Percentiles rank a stretch among this genome's conserved stretches.
Evolutionary conservation across 306 rosid genomes (phyloP).

Genomic region (Lablab purpureus): DNA sequence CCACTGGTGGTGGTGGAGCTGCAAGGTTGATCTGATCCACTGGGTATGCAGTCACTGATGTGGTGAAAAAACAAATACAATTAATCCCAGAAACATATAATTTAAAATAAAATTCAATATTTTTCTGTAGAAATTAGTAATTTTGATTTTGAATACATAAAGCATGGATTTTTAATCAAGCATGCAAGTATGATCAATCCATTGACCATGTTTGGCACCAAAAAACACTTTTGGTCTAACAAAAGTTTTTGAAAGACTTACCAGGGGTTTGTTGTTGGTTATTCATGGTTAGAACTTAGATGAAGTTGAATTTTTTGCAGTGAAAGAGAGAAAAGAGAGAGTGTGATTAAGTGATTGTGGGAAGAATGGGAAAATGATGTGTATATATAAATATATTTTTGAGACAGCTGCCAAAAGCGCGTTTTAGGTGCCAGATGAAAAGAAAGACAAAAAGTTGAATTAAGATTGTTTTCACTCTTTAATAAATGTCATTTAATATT

Average conservation of each 20-base stretch:
- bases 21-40: constrained; percentile 23
- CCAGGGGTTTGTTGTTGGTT: constrained; percentile 53
- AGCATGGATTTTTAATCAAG: background rate
- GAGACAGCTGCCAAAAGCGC: background rate
- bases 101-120: background rate
- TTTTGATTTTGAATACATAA: background rate
- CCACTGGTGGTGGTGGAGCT: constrained; percentile 57
- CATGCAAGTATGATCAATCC: background rate
- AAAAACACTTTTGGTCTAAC: background rate
- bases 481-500: too few relatives aligned
- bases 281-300: constrained; percentile 30
- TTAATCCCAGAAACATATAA: background rate
- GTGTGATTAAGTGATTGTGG: background rate
- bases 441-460: background rate
- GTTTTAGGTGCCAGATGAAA: constrained; percentile 23
- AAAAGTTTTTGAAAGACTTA: too few relatives aligned
- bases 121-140: background rate
- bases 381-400: constrained; percentile 19
- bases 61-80: background rate
- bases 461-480: too few relatives aligned
- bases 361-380: background rate
- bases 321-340: background rate
- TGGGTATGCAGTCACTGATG: constrained; percentile 52
- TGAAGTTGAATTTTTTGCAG: background rate
- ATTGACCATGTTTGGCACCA: background rate